A percentile compares a stretch with the other conserved stretches of the same genome.
Conservation (phyloP, 305 asterid species). For the Fraxinus platypoda region DNA sequence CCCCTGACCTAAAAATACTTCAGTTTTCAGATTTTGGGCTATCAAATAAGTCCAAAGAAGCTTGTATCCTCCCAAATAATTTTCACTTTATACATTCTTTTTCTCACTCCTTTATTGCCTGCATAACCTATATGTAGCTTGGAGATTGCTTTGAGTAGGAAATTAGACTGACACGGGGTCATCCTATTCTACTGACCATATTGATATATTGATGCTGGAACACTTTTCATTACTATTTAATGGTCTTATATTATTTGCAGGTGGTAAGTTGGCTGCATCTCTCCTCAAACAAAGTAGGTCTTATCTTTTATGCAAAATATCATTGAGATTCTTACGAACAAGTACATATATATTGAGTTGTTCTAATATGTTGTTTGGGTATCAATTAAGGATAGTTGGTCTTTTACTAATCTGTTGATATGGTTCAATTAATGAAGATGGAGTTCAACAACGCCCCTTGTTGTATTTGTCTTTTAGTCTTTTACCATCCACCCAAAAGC, state of each 20-base stretch:
- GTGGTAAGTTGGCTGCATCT: conserved; percentile 1
- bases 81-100: background rate
- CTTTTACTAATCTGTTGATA: background rate
- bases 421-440: conserved; percentile 1
- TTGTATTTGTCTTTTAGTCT: background rate
- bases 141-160: conserved; percentile 17
- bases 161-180: background rate
- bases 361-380: background rate
- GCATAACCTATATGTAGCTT: conserved; percentile 5
- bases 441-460: background rate
- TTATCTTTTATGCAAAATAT: conserved; percentile 1
- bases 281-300: background rate
- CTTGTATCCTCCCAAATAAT: background rate
- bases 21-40: background rate
- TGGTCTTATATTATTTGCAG: background rate
- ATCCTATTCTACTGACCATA: background rate
- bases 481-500: background rate
- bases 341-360: background rate
- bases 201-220: conserved; percentile 8
- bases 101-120: background rate
- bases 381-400: background rate
- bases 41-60: background rate
- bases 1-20: background rate
- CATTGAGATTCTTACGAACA: background rate
- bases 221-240: background rate